Evolutionary conservation across 2,329 filamentous ascomycete species (phyloP).

Genomic region (Paramyrothecium sp.): DNA sequence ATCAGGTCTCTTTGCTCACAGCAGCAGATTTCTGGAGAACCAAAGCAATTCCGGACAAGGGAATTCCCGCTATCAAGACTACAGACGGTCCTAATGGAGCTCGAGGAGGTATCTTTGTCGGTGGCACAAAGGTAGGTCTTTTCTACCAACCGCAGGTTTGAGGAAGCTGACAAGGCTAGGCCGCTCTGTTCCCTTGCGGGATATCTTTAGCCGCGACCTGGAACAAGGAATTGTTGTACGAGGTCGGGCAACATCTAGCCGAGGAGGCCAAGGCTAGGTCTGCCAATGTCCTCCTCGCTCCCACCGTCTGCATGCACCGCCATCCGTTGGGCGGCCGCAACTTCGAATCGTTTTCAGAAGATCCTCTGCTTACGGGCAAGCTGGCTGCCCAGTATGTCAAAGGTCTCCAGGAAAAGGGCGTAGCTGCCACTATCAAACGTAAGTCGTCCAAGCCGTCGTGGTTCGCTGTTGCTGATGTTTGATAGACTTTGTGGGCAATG

Average conservation of each 20-base stretch:
- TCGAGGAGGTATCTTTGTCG: conserved; percentile 66
- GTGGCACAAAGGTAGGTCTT: conserved; percentile 55
- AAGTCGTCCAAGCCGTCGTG: conserved; percentile 14
- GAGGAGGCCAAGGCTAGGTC: conserved; percentile 72
- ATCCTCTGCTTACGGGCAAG: conserved; percentile 73
- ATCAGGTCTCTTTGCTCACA: conserved; percentile 55
- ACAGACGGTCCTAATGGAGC: conserved; percentile 71
- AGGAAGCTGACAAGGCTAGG: conserved; percentile 36
- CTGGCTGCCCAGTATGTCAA: conserved; percentile 70
- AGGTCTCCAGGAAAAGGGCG: conserved; percentile 69
- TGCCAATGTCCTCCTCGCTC: conserved; percentile 70
- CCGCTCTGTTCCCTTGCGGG: conserved; percentile 77
- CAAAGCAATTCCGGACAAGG: conserved; percentile 59
- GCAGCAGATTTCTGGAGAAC: conserved; percentile 72
- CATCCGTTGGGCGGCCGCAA: conserved; percentile 81
- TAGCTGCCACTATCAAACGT: conserved; percentile 80
- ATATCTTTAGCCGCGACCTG: conserved; percentile 78
- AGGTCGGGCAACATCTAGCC: conserved; percentile 70
- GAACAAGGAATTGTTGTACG: conserved; percentile 67
- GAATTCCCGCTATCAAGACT: conserved; percentile 63
- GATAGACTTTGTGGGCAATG: conserved; percentile 66
- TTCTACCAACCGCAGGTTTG: background rate
- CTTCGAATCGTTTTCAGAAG: conserved; percentile 85
- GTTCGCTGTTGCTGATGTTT: background rate
- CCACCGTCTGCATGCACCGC: conserved; percentile 79